phyloP scores from a whole-genome alignment of 441 rosid species.

The Adansonia madagascariensis region DNA sequence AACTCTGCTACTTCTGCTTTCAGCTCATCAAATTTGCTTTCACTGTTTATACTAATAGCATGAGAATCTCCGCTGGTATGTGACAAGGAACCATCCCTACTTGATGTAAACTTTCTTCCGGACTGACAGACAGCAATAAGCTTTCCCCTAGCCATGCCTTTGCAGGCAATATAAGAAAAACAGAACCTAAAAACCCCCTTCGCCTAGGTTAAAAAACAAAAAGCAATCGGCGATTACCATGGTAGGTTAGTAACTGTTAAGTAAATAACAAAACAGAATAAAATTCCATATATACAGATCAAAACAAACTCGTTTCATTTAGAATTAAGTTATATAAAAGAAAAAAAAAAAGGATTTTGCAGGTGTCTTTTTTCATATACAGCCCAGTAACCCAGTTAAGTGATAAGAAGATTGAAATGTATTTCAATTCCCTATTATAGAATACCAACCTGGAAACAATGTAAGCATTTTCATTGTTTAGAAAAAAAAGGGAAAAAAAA shows the following conservation, averaged over 20 bases:
- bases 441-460: no score
- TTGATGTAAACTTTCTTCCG: slow-evolving; percentile 45
- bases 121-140: slow-evolving; percentile 46
- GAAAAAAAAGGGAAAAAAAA: no score
- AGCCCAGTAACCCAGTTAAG: no score
- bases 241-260: not conserved
- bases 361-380: not conserved
- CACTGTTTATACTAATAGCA: slow-evolving; percentile 40
- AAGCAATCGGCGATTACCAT: not conserved
- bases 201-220: no score
- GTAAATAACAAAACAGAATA: not conserved
- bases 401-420: no score
- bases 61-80: slow-evolving; percentile 57
- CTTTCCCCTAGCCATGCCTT: slow-evolving; percentile 30
- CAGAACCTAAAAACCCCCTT: not conserved
- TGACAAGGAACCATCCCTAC: slow-evolving; percentile 43
- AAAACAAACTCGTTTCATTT: not conserved
- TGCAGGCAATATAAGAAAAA: not conserved
- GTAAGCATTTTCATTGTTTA: no score
- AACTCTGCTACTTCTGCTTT: slow-evolving; percentile 52
- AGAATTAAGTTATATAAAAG: not conserved
- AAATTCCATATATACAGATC: not conserved
- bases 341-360: not conserved
- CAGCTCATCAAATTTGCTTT: slow-evolving; percentile 43
- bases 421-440: no score